Evolutionary conservation across 768 basidiomycete species (phyloP).

Genomic region (Gautieria morchelliformis): DNA sequence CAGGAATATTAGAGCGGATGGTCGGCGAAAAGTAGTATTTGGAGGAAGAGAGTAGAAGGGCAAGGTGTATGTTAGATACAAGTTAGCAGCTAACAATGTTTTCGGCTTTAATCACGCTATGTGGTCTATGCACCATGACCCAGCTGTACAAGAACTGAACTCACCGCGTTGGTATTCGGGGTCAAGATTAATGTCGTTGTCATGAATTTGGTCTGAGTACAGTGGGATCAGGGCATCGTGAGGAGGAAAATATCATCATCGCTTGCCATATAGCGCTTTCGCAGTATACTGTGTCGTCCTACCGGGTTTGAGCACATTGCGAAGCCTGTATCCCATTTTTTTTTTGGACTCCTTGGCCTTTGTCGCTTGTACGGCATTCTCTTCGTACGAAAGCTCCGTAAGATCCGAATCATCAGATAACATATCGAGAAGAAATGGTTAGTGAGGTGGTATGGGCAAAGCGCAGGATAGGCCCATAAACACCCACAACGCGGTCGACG

Average conservation of each 20-base stretch:
- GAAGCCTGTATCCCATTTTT: slow-evolving; percentile 22
- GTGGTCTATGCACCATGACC: neutral
- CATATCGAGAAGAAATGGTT: slow-evolving; percentile 19
- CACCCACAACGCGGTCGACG: neutral
- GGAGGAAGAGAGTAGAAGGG: neutral
- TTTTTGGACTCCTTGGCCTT: slow-evolving; percentile 17
- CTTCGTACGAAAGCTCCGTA: slow-evolving; percentile 36
- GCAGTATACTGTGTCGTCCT: slow-evolving; percentile 33
- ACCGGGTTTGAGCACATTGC: slow-evolving; percentile 26
- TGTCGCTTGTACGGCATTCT: slow-evolving; percentile 23
- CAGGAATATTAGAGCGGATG: neutral
- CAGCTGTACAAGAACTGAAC: slow-evolving; percentile 7
- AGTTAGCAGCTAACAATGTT: neutral
- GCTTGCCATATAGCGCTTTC: slow-evolving; percentile 35
- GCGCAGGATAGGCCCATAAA: neutral
- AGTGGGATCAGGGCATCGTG: neutral
- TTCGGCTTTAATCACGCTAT: neutral
- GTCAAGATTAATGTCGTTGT: slow-evolving; percentile 57
- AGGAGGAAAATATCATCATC: neutral
- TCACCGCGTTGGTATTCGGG: slow-evolving; percentile 73
- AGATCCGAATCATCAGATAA: slow-evolving; percentile 35
- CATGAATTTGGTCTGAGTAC: slow-evolving; percentile 49
- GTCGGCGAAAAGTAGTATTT: neutral
- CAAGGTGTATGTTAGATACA: neutral
- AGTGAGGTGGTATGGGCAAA: too few species aligned